Evolutionary conservation across 1,284 basidiomycete genomes (phyloP).

Genomic region (Inonotus hispidus): DNA sequence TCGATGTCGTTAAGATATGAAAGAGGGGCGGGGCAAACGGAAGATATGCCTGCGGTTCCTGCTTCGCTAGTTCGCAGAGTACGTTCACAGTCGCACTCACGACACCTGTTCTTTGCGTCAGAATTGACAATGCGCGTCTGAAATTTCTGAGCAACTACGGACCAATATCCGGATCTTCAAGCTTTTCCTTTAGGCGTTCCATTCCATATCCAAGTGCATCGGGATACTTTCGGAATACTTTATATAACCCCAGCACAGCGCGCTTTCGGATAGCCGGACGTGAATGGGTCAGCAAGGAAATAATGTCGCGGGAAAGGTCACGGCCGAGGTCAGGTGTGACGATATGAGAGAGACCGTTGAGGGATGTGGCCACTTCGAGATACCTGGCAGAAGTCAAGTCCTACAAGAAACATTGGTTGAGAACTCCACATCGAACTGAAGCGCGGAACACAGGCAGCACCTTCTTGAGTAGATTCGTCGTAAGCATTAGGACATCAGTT

Average conservation of each 20-base stretch:
- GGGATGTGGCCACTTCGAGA: slow-evolving; percentile 73
- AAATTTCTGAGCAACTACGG: slow-evolving; percentile 21
- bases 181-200: slow-evolving; percentile 71
- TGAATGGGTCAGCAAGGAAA: slow-evolving; percentile 89
- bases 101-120: slow-evolving; percentile 53
- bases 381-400: slow-evolving; percentile 73
- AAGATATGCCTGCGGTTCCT: slow-evolving; percentile 75
- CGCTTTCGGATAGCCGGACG: slow-evolving; percentile 85
- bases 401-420: slow-evolving; percentile 35
- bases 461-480: slow-evolving; percentile 98
- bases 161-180: slow-evolving; percentile 85
- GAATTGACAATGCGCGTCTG: neutral
- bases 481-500: slow-evolving; percentile 96
- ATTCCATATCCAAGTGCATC: slow-evolving; percentile 67
- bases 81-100: slow-evolving; percentile 92
- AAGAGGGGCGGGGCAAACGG: slow-evolving; percentile 90
- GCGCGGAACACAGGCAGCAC: slow-evolving; percentile 34
- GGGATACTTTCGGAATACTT: slow-evolving; percentile 73
- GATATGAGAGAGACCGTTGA: slow-evolving; percentile 87
- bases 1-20: slow-evolving; percentile 88
- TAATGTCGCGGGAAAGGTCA: slow-evolving; percentile 84
- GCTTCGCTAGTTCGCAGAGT: slow-evolving; percentile 86
- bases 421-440: slow-evolving; percentile 8
- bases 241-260: slow-evolving; percentile 80
- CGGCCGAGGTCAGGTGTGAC: slow-evolving; percentile 85